Base-by-base conservation (phyloP, 768 basidiomycete species). In the Lactifluus rugatus region DNA sequence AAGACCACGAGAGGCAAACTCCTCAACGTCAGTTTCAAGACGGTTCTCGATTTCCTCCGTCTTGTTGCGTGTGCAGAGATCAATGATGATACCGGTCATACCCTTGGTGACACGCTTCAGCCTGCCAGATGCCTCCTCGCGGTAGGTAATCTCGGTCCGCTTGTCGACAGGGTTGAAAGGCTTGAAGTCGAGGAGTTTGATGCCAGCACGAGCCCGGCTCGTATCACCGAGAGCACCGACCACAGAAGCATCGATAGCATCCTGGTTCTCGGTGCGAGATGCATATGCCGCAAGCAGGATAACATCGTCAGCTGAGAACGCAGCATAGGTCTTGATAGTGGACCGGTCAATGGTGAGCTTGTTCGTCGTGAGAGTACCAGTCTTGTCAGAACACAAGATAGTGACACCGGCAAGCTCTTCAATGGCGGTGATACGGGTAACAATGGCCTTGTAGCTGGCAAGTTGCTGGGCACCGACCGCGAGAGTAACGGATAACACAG, bases 91-190 rank as follows among this genome's bases (percentile, higher is more conserved):
- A 77, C 93, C 95, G 45, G 95, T 98, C 95, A 98, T 98, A 71
- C 95, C 95, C 86, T 98, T 98, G 70, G 95, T 96, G 68, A 95
- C 95, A 68, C 95, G 91, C 83, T 95, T 96, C 66, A 98, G 82
- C 73, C 88, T 91, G 73, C 95, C 95, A n/a, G 89, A 79, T 8
- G 91, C 79, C 72, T 93, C 87, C 71, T 96, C 94, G 48, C 83
- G 86, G 78, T 97, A 98, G 50, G 95, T 98, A 71, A 95, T 94
- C 76, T 97, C 95, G 59, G 95, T 98, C 69, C 94, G 91, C 81
- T 97, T 97, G 81, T 95, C 93, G 66, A 94, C 93, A 51, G 95
- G 95, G 80, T 97, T 96, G 83, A 97, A 98, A 5, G 94, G 94
- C 79, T 96, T 97, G 81, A 98, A 98, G 74, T 98, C 94, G 69